Conservation (phyloP, 176 grass and related monocot species). For the Triticum timopheevii region DNA sequence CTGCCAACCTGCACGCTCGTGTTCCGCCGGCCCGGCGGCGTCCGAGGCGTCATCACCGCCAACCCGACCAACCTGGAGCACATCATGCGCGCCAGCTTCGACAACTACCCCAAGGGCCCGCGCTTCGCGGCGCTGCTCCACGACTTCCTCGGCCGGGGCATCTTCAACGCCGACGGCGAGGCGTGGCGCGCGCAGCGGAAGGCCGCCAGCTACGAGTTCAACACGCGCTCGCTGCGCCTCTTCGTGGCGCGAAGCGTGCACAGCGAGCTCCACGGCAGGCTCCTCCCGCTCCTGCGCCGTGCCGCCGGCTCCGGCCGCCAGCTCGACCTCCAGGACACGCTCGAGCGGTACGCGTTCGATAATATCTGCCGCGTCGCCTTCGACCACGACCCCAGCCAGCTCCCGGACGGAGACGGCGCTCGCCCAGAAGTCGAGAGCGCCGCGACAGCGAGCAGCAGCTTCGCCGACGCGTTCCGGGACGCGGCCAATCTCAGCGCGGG, state of each 20-base stretch:
- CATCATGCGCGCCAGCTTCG: constrained; percentile 44
- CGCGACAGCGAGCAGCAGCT: background rate
- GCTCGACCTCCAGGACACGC: constrained; percentile 64
- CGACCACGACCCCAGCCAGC: constrained; percentile 52
- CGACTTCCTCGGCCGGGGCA: constrained; percentile 61
- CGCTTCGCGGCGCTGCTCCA: constrained; percentile 34
- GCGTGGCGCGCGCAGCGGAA: constrained; percentile 63
- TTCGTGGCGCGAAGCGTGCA: constrained; percentile 66
- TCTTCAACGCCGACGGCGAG: constrained; percentile 74
- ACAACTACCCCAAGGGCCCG: constrained; percentile 60
- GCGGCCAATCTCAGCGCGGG: constrained; percentile 52
- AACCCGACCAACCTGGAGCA: constrained; percentile 56
- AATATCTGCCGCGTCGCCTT: constrained; percentile 76
- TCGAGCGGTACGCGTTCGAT: constrained; percentile 70
- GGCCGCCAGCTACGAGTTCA: constrained; percentile 76
- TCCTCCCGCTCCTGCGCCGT: constrained; percentile 49
- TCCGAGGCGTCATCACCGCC: constrained; percentile 46
- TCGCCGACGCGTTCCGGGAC: constrained; percentile 63
- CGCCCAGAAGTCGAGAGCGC: background rate
- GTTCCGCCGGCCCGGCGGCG: constrained; percentile 54
- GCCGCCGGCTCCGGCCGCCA: background rate
- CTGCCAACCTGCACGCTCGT: constrained; percentile 44
- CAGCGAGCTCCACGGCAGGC: constrained; percentile 50
- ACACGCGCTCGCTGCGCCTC: constrained; percentile 57
- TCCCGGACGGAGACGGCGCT: background rate